Conservation (phyloP, 257 asterid genomes). For the Solanum paucissectum region DNA sequence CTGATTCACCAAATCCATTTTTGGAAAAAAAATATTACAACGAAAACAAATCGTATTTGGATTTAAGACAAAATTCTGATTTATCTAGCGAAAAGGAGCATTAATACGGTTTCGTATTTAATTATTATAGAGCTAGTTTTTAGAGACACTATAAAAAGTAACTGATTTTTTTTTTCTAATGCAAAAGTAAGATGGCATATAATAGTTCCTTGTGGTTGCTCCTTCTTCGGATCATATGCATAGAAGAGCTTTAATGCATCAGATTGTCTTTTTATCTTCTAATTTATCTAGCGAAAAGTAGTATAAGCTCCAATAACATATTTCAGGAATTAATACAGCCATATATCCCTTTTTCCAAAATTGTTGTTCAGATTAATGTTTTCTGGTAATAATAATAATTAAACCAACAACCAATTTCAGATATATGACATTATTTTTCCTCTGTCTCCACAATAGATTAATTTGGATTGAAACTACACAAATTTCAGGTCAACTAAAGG, state of each 20-base stretch:
- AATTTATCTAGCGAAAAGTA: not conserved
- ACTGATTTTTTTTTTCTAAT: too few species aligned
- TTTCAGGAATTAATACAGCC: not conserved
- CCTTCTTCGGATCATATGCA: not conserved
- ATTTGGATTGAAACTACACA: not conserved
- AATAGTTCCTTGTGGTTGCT: not conserved
- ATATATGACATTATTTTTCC: not conserved
- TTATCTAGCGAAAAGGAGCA: not conserved
- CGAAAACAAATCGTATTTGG: not conserved
- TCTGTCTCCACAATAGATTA: not conserved
- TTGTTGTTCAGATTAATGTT: not conserved
- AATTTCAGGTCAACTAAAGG: not conserved
- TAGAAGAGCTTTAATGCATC: too few species aligned
- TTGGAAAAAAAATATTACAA: not conserved
- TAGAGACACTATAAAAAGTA: not conserved
- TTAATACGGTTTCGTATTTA: not conserved
- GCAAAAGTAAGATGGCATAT: too few species aligned
- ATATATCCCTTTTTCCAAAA: not conserved
- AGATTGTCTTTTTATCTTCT: not conserved
- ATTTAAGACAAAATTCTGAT: not conserved
- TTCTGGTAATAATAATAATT: not conserved
- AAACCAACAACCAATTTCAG: not conserved
- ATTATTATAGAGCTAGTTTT: not conserved
- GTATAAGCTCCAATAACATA: not conserved
- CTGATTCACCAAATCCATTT: not conserved